A percentile compares a stretch with the other conserved stretches of the same genome.
Conservation (phyloP, 23 red algal species). For the Gracilariopsis chorda region DNA sequence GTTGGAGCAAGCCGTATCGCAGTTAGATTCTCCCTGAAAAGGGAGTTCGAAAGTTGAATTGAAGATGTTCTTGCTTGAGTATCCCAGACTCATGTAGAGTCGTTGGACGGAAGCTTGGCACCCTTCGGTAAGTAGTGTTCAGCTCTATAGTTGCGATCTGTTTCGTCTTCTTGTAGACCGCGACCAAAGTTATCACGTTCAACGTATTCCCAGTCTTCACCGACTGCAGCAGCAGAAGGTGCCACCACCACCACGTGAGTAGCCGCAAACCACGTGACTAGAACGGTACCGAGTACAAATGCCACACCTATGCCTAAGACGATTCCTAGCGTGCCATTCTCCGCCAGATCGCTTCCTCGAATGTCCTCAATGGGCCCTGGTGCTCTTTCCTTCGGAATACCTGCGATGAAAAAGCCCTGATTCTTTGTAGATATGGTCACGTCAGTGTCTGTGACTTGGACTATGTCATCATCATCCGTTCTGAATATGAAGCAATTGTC, state of each 20-base stretch:
- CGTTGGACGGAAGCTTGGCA: background rate
- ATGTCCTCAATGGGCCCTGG: background rate
- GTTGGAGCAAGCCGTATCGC: no score
- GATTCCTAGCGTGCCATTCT: background rate
- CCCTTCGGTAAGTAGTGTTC: background rate
- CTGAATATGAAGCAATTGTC: conserved; percentile 23
- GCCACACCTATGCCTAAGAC: conserved; percentile 19
- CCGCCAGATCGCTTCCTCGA: background rate
- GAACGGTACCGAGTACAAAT: conserved; percentile 10
- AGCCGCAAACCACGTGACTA: conserved; percentile 39
- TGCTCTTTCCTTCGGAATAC: background rate
- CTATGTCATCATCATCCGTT: conserved; percentile 18
- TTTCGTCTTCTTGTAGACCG: background rate
- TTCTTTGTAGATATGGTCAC: conserved; percentile 24
- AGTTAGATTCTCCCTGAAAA: no score
- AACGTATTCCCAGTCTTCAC: conserved; percentile 38
- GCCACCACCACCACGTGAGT: background rate
- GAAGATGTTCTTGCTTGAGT: no score
- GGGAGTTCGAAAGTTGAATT: no score
- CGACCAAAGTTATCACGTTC: conserved; percentile 40
- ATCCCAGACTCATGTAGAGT: no score
- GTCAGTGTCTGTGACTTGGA: background rate
- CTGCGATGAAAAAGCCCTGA: conserved; percentile 34
- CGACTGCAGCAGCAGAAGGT: background rate
- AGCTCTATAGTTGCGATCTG: background rate